Conservation (phyloP, 108 stramenopile species). For the Skeletonema menzelii region DNA sequence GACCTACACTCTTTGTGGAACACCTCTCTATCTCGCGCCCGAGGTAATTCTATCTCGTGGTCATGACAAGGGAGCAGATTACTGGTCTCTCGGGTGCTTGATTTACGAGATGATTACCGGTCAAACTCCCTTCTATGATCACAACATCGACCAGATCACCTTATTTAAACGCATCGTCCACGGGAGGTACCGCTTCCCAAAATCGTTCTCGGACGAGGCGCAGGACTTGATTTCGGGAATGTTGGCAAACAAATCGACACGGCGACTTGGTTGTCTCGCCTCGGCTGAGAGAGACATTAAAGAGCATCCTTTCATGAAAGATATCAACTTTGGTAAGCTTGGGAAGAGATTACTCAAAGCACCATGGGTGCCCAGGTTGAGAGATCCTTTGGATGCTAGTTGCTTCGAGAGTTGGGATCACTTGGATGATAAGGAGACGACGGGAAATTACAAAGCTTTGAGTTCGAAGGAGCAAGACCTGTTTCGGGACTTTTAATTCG, state of each 20-base stretch:
- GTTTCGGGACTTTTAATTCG: slow-evolving; percentile 30
- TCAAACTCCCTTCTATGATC: slow-evolving; percentile 72
- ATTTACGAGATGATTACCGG: slow-evolving; percentile 89
- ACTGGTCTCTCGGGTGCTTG: slow-evolving; percentile 88
- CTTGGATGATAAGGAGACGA: slow-evolving; percentile 55
- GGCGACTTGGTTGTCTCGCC: slow-evolving; percentile 64
- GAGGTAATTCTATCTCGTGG: slow-evolving; percentile 73
- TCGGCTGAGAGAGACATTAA: slow-evolving; percentile 63
- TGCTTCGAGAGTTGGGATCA: slow-evolving; percentile 75
- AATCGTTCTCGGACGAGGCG: slow-evolving; percentile 38
- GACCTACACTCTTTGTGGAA: slow-evolving; percentile 97
- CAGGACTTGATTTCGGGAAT: slow-evolving; percentile 60
- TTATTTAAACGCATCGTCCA: slow-evolving; percentile 85
- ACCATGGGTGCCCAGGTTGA: slow-evolving; percentile 89
- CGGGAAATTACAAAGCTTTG: slow-evolving; percentile 25
- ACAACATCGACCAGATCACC: slow-evolving; percentile 81
- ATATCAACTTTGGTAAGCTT: slow-evolving; percentile 72
- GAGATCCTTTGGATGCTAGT: slow-evolving; percentile 72
- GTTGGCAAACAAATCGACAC: slow-evolving; percentile 49
- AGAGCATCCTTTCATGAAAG: slow-evolving; percentile 73
- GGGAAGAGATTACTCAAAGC: slow-evolving; percentile 64
- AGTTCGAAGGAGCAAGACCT: slow-evolving; percentile 30
- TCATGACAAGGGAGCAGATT: slow-evolving; percentile 86
- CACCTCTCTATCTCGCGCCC: slow-evolving; percentile 89
- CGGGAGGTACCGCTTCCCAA: slow-evolving; percentile 65